Percentiles rank a stretch among this genome's conserved stretches.
phyloP scores from a whole-genome alignment of 1,284 basidiomycete genomes.

The Malassezia caprae region DNA sequence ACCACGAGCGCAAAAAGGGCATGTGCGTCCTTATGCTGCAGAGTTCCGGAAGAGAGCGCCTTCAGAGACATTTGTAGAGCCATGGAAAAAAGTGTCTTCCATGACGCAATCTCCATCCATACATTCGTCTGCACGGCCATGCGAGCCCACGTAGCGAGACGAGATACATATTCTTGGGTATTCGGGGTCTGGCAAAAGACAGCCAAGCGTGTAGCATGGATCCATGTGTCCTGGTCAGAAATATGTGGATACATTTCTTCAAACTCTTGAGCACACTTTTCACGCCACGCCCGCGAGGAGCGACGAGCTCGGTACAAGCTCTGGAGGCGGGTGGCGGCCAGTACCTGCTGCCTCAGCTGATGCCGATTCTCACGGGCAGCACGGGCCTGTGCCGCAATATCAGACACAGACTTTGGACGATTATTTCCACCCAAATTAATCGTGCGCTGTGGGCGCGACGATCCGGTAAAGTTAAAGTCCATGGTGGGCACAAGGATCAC shows the following conservation, averaged over 20 bases:
- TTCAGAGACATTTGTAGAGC: background rate
- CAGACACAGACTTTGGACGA: background rate
- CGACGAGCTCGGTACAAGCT: conserved; percentile 5
- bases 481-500: conserved; percentile 5
- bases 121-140: background rate
- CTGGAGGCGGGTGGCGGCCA: conserved; percentile 15
- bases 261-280: background rate
- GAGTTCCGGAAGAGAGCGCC: background rate
- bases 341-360: background rate
- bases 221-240: background rate
- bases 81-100: background rate
- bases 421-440: conserved; percentile 14
- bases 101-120: background rate
- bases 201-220: conserved; percentile 3
- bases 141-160: background rate
- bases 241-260: background rate
- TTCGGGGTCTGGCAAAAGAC: background rate
- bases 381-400: conserved; percentile 10
- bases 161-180: background rate
- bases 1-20: background rate
- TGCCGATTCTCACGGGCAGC: conserved; percentile 1
- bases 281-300: background rate
- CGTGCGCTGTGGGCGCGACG: conserved; percentile 7
- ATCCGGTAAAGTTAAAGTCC: conserved; percentile 20
- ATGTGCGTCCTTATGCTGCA: background rate